A percentile compares a stretch with the other conserved stretches of the same genome.
phyloP scores from a whole-genome alignment of 139 green algal genomes.

The Micractinium sp. region DNA sequence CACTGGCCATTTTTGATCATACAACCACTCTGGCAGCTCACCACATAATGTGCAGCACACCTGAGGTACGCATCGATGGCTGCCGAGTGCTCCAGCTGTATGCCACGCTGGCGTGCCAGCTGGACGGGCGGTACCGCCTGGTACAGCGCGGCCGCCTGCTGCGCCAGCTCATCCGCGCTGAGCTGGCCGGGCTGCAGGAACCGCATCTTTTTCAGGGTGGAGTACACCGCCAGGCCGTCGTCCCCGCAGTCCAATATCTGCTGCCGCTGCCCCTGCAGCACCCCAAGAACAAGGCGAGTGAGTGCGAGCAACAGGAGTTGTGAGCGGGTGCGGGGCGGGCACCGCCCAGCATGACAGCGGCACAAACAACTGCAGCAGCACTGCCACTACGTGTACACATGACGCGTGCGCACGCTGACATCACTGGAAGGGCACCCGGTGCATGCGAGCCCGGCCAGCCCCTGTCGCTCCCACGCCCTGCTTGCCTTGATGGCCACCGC shows the following conservation, averaged over 20 bases:
- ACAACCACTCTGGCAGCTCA: background rate
- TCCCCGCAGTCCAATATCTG: slow-evolving; percentile 60
- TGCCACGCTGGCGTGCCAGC: slow-evolving; percentile 13
- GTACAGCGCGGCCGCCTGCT: slow-evolving; percentile 50
- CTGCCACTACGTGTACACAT: too few relatives aligned
- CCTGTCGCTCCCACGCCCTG: background rate
- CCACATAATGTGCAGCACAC: background rate
- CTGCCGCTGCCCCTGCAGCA: slow-evolving; percentile 33
- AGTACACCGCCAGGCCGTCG: slow-evolving; percentile 69
- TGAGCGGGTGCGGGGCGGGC: too few relatives aligned
- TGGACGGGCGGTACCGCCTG: slow-evolving; percentile 28
- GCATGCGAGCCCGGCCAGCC: background rate
- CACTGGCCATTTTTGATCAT: background rate
- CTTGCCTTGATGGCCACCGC: slow-evolving; percentile 66
- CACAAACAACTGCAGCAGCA: too few relatives aligned
- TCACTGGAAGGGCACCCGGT: too few relatives aligned
- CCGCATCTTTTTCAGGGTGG: slow-evolving; percentile 64
- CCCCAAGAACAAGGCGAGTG: background rate
- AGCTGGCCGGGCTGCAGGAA: slow-evolving; percentile 46
- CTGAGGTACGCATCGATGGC: slow-evolving; percentile 19
- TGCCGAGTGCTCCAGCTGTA: slow-evolving; percentile 31
- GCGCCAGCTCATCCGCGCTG: slow-evolving; percentile 59
- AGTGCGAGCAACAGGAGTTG: too few relatives aligned
- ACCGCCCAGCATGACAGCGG: too few relatives aligned
- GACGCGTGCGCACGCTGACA: too few relatives aligned